phyloP scores from a whole-genome alignment of 2,329 filamentous ascomycete genomes.

The Penicillium sp. region DNA sequence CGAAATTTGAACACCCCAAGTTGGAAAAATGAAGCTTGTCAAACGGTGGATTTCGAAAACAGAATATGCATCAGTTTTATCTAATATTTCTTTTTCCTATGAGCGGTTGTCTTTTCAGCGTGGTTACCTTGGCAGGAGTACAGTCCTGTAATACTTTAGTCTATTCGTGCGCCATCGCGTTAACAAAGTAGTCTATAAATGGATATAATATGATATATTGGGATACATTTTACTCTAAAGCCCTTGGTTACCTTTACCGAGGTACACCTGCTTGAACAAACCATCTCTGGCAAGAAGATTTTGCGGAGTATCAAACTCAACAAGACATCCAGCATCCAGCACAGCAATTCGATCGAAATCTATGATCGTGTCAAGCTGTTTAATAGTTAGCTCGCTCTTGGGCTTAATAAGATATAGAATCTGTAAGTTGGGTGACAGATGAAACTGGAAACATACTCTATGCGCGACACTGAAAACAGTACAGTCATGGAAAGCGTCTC shows the following conservation, averaged over 20 bases:
- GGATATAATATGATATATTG: not conserved
- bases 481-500: slow-evolving; percentile 46
- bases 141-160: too few relatives aligned
- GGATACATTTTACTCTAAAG: not conserved
- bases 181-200: too few relatives aligned
- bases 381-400: not conserved
- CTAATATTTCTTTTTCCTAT: too few relatives aligned
- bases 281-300: slow-evolving; percentile 7
- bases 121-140: too few relatives aligned
- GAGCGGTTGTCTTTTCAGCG: too few relatives aligned
- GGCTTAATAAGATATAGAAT: not conserved
- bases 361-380: slow-evolving; percentile 8
- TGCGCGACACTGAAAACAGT: slow-evolving; percentile 57
- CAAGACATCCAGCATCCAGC: slow-evolving; percentile 8
- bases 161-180: too few relatives aligned
- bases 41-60: too few relatives aligned
- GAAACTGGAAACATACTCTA: slow-evolving; percentile 37
- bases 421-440: not conserved
- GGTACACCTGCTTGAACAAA: not conserved
- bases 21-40: too few relatives aligned
- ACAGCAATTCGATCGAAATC: slow-evolving; percentile 15
- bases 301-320: slow-evolving; percentile 21
- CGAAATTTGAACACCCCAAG: too few relatives aligned
- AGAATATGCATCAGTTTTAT: too few relatives aligned
- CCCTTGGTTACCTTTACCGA: not conserved